These are phyloP conservation scores for Nasturtium officinale DNA, from an alignment of 345 rosid genomes.

Conservation along the genomic window DNA sequence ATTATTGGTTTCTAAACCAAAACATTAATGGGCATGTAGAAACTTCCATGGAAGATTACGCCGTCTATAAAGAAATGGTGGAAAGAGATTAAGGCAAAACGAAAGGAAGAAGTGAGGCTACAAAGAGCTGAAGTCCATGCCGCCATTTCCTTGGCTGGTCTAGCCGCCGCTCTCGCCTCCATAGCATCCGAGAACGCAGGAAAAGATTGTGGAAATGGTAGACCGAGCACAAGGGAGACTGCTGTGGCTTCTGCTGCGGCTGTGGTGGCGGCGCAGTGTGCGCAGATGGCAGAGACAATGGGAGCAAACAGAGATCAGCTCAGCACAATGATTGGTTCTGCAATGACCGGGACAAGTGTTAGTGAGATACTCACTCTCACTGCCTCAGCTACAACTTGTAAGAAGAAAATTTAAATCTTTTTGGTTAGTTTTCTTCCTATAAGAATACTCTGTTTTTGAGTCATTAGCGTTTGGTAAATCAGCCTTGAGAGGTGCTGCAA, in stretches of 20 bases:
- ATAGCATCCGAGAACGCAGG: conserved; percentile 66
- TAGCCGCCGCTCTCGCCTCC: conserved; percentile 84
- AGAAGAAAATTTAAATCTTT: conserved; percentile 16
- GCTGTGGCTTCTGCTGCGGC: conserved; percentile 92
- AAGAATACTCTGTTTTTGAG: conserved; percentile 33
- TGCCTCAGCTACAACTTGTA: conserved; percentile 90
- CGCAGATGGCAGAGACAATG: conserved; percentile 80
- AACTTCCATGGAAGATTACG: conserved; percentile 74
- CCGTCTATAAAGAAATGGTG: conserved; percentile 85
- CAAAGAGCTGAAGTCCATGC: conserved; percentile 91
- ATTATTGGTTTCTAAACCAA: neutral
- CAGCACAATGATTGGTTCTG: conserved; percentile 62
- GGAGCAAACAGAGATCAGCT: conserved; percentile 85
- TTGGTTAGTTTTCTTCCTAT: neutral
- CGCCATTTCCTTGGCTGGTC: conserved; percentile 80
- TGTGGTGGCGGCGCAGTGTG: conserved; percentile 83
- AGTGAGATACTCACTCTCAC: conserved; percentile 84
- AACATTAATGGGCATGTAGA: conserved; percentile 12
- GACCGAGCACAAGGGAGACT: conserved; percentile 51
- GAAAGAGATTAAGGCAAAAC: conserved; percentile 70
- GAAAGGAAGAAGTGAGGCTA: conserved; percentile 78
- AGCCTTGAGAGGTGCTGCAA: conserved; percentile 89
- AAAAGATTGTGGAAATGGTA: conserved; percentile 31
- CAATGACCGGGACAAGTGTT: conserved; percentile 70
- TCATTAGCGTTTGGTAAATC: conserved; percentile 22